A percentile compares a stretch with the other conserved stretches of the same genome.
Conservation (phyloP, 306 rosid genomes). For the Quercus mongolica region DNA sequence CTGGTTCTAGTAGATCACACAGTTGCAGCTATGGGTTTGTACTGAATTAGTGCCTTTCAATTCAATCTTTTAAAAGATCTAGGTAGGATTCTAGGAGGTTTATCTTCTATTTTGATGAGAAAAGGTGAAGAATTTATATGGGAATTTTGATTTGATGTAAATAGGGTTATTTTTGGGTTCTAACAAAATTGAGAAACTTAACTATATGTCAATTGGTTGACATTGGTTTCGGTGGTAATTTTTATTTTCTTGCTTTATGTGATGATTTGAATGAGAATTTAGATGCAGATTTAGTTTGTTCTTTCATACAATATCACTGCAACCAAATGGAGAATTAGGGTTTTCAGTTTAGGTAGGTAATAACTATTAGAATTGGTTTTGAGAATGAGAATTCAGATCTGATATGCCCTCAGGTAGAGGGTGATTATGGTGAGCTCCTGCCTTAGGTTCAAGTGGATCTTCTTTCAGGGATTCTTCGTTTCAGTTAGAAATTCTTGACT, state of each 20-base stretch:
- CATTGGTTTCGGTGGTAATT: neutral
- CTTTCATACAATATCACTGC: neutral
- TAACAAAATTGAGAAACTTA: neutral
- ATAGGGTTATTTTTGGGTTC: neutral
- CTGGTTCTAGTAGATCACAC: conserved; percentile 15
- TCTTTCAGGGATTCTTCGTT: neutral
- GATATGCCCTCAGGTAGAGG: neutral
- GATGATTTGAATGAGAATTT: neutral
- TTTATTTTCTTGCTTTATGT: neutral
- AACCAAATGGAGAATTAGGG: neutral
- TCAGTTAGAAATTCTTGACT: neutral
- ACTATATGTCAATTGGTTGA: neutral
- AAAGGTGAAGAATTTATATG: neutral
- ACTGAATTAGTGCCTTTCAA: neutral
- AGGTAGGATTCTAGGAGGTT: neutral
- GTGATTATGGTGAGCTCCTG: neutral
- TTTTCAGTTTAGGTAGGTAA: neutral
- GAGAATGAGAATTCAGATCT: neutral
- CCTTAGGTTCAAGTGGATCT: neutral
- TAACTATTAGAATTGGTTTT: neutral
- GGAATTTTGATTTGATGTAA: neutral
- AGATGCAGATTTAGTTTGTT: neutral
- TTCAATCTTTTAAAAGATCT: conserved; percentile 4
- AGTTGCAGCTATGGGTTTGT: neutral
- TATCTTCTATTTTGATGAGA: neutral